Evolutionary conservation across 768 basidiomycete species (phyloP), one percentile per base, ranked within the genome.

Genomic region (Multifurca ochricompacta): DNA sequence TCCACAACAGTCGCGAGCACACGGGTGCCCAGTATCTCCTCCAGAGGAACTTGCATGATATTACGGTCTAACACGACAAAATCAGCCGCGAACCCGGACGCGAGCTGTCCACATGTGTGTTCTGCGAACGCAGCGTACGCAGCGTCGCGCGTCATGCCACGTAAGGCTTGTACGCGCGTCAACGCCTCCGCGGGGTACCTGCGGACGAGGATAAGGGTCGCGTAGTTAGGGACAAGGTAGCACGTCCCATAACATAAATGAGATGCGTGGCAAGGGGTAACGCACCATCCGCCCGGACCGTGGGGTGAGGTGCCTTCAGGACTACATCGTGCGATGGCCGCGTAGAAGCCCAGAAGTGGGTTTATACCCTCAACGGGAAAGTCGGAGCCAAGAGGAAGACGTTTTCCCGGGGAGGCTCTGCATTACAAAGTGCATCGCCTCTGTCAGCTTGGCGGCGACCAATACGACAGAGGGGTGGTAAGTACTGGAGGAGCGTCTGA

Each of bases 341-440:
- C 92, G 61, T 93, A 91, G 69, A 96, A 94, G 0, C 90, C 91
- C 3, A 87, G 72, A 31, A 97, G 71, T 0, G 95, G 94, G 64
- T 95, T 90, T 49, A 95, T 84, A 9, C 81, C 78, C 68, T 97
- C 94, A 3, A 97, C 83, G 0, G 95, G 95, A 68, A 97, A 96
- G 67, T 97, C 94, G 3, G 91, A 91, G 2, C 95, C 94, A 1
- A 97, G 74, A 0, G 91, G 83, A 2, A 94, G 75, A 13, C 82
- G 66, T 0, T 75, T 68, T n/a, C 71, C 68, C 5, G 66, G 71
- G 10, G 85, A 84, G 3, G 67, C 67, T 55, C 80, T 84, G 51
- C 27, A 18, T 21, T 31, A 41, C 7, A 47, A 23, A 47, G 19
- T 34, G 30, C 23, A 34, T 11, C 47, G 7, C 14, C 21, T 30